Conservation (phyloP, 1,284 basidiomycete genomes). For the Tremellales sp. region DNA sequence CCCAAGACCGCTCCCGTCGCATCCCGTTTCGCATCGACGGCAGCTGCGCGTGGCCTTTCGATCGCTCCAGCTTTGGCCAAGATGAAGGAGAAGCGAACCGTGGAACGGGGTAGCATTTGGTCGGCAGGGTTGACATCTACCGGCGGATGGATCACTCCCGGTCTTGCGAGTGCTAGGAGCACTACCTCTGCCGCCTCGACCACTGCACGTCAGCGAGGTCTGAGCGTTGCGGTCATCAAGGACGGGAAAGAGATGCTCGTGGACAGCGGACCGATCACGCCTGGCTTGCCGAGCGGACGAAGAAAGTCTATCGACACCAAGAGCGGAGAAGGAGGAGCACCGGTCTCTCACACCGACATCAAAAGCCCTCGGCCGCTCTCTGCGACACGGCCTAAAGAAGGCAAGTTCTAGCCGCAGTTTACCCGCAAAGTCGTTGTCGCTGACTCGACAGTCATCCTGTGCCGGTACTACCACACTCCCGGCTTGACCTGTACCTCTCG, state of each 20-base stretch:
- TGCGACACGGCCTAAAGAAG: slow-evolving; percentile 17
- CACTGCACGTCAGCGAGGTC: slow-evolving; percentile 22
- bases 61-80: slow-evolving; percentile 23
- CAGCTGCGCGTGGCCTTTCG: slow-evolving; percentile 21
- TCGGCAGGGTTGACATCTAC: slow-evolving; percentile 17
- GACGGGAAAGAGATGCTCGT: slow-evolving; percentile 25
- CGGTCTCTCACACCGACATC: background rate
- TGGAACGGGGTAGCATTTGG: slow-evolving; percentile 26
- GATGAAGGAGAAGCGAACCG: background rate
- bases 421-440: background rate
- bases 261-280: slow-evolving; percentile 29
- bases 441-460: slow-evolving; percentile 39
- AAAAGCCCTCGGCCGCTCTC: background rate
- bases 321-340: background rate
- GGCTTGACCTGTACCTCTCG: slow-evolving; percentile 47
- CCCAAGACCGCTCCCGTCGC: slow-evolving; percentile 8
- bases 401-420: slow-evolving; percentile 10
- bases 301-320: background rate
- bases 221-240: slow-evolving; percentile 38
- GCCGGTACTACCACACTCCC: slow-evolving; percentile 48
- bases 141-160: slow-evolving; percentile 28
- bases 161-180: slow-evolving; percentile 13
- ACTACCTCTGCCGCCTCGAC: slow-evolving; percentile 3
- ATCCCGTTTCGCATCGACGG: slow-evolving; percentile 20
- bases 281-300: slow-evolving; percentile 8